Evolutionary conservation across 805 yeast species (phyloP).

Genomic region (Barnettozyma pratensis): DNA sequence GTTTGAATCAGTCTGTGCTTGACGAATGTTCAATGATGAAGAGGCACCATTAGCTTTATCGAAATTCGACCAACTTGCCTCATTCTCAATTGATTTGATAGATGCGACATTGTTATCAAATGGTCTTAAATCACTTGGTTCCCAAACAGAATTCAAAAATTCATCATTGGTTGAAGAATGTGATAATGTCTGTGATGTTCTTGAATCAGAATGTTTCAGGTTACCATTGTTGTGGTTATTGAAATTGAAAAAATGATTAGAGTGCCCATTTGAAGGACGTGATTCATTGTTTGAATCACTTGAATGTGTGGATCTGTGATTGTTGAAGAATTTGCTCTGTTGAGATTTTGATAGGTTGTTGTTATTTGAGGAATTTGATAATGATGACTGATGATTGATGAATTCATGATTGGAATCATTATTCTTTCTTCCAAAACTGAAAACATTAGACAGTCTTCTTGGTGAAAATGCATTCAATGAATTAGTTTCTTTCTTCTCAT

Average conservation of each 20-base stretch:
- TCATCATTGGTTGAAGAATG: neutral
- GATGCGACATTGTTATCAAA: neutral
- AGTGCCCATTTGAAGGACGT: neutral
- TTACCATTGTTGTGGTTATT: neutral
- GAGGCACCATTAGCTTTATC: slow-evolving; percentile 5
- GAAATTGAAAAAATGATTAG: slow-evolving; percentile 1
- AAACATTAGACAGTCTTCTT: slow-evolving; percentile 27
- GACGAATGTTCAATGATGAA: neutral
- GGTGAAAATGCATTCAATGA: slow-evolving; percentile 24
- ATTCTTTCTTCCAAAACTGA: slow-evolving; percentile 23
- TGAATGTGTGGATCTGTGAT: slow-evolving; percentile 7
- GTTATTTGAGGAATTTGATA: neutral
- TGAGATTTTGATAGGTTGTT: slow-evolving; percentile 8
- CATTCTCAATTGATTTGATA: slow-evolving; percentile 10
- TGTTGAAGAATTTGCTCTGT: slow-evolving; percentile 23
- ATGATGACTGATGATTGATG: neutral
- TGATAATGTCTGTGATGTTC: neutral
- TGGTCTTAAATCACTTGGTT: slow-evolving; percentile 2
- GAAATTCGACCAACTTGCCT: slow-evolving; percentile 16
- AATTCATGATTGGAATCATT: slow-evolving; percentile 1
- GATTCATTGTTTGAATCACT: neutral
- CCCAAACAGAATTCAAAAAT: slow-evolving; percentile 9
- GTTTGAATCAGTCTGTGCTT: neutral
- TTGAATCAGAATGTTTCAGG: neutral
- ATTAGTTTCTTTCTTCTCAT: slow-evolving; percentile 8